Evolutionary conservation across 768 basidiomycete genomes (phyloP).

Genomic region (Daedaleopsis nitida): DNA sequence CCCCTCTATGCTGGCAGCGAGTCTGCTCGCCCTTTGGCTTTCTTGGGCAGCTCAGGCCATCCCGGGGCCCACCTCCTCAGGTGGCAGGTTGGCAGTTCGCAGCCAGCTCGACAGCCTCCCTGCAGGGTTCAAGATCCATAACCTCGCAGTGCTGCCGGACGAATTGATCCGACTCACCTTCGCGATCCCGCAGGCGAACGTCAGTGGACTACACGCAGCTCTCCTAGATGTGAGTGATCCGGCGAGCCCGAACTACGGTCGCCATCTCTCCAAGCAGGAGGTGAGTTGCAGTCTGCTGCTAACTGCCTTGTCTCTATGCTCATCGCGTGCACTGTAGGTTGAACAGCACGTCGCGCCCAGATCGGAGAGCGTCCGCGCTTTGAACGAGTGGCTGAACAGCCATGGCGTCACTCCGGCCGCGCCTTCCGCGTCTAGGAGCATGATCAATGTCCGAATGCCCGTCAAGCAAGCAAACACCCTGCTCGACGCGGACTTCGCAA

Average conservation of each 20-base stretch:
- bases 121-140: not conserved
- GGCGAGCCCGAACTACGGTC: constrained; percentile 28
- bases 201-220: constrained; percentile 34
- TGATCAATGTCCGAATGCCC: constrained; percentile 33
- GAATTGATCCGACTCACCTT: constrained; percentile 17
- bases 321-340: not conserved
- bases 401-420: constrained; percentile 27
- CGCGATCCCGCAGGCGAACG: constrained; percentile 36
- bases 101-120: not conserved
- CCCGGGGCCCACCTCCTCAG: not conserved
- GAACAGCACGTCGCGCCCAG: constrained; percentile 17
- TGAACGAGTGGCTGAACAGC: constrained; percentile 28
- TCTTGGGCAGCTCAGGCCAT: not conserved
- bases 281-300: not conserved
- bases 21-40: not conserved
- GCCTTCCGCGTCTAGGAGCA: constrained; percentile 33
- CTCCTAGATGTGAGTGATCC: constrained; percentile 42
- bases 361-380: constrained; percentile 26
- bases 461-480: constrained; percentile 37
- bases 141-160: not conserved
- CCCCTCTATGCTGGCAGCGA: not conserved
- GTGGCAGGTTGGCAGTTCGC: not conserved
- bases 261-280: constrained; percentile 17
- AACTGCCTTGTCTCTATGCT: no score
- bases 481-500: constrained; percentile 35